These are phyloP conservation scores for Zygosaccharomyces kombuchaensis DNA, from an alignment of 805 yeast genomes.

Conservation along the genomic window DNA sequence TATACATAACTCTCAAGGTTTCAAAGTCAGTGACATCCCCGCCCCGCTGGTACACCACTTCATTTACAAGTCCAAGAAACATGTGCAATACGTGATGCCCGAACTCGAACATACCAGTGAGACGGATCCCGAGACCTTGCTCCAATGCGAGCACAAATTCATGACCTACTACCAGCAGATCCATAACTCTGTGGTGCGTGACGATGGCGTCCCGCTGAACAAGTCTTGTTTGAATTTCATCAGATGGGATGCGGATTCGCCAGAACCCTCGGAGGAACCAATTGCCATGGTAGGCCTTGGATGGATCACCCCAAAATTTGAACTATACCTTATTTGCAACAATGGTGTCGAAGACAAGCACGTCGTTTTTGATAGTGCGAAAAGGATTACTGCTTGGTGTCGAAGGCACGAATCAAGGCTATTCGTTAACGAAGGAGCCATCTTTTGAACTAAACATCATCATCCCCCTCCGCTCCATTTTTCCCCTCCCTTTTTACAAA, in stretches of 20 bases:
- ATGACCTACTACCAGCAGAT: constrained; percentile 29
- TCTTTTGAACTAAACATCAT: constrained; percentile 38
- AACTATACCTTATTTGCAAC: constrained; percentile 49
- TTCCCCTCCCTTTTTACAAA: background rate
- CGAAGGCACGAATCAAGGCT: constrained; percentile 62
- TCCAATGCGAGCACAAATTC: constrained; percentile 23
- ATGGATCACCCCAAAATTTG: constrained; percentile 58
- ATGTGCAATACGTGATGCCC: constrained; percentile 46
- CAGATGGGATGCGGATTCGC: constrained; percentile 36
- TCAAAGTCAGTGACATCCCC: constrained; percentile 48
- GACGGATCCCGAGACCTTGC: constrained; percentile 11
- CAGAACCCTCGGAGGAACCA: constrained; percentile 10
- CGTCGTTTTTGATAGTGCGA: constrained; percentile 55
- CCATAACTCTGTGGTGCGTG: constrained; percentile 23
- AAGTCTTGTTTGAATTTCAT: constrained; percentile 45
- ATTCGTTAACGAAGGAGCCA: constrained; percentile 71
- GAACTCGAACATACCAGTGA: constrained; percentile 21
- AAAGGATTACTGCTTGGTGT: constrained; percentile 71
- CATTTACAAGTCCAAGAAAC: constrained; percentile 64
- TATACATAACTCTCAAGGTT: constrained; percentile 35
- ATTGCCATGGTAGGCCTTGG: constrained; percentile 41
- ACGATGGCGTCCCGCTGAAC: constrained; percentile 28
- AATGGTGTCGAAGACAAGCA: constrained; percentile 56
- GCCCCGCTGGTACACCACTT: constrained; percentile 69
- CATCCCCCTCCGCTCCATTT: too few relatives aligned